Percentiles rank a stretch among this genome's conserved stretches.
Conservation (phyloP, 1,139 yeast species). For the Saccharomyces pastorianus region DNA sequence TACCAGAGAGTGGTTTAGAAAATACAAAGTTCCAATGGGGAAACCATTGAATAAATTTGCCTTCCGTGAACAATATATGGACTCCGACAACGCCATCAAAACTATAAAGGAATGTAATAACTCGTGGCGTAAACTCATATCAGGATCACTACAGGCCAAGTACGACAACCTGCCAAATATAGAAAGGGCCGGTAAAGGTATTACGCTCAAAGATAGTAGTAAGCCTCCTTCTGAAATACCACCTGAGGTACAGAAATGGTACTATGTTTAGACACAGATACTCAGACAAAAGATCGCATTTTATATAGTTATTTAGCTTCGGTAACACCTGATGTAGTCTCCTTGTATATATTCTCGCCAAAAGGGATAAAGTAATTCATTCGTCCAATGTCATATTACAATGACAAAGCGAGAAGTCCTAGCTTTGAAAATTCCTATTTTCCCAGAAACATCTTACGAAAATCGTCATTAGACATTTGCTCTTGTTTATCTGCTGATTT, state of each 20-base stretch:
- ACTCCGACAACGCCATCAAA: conserved; percentile 60
- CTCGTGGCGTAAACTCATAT: conserved; percentile 67
- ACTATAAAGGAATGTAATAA: conserved; percentile 67
- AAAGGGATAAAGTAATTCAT: too few relatives aligned
- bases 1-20: conserved; percentile 88
- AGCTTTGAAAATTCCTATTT: conserved; percentile 6
- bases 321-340: neutral
- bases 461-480: conserved; percentile 35
- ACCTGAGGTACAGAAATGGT: conserved; percentile 32
- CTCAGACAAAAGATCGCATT: neutral
- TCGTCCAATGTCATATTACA: too few relatives aligned
- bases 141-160: conserved; percentile 38
- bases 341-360: neutral
- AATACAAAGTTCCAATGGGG: conserved; percentile 91
- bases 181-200: conserved; percentile 24
- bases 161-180: conserved; percentile 31
- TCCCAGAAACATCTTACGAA: conserved; percentile 34
- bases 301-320: neutral
- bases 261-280: conserved; percentile 21
- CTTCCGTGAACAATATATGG: conserved; percentile 71
- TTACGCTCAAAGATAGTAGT: conserved; percentile 20
- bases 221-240: conserved; percentile 35
- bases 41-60: conserved; percentile 84
- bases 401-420: neutral
- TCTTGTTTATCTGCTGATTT: neutral